A percentile compares a stretch with the other conserved stretches of the same genome.
Evolutionary conservation across 345 rosid genomes (phyloP).

Genomic region (Reutealis trisperma): DNA sequence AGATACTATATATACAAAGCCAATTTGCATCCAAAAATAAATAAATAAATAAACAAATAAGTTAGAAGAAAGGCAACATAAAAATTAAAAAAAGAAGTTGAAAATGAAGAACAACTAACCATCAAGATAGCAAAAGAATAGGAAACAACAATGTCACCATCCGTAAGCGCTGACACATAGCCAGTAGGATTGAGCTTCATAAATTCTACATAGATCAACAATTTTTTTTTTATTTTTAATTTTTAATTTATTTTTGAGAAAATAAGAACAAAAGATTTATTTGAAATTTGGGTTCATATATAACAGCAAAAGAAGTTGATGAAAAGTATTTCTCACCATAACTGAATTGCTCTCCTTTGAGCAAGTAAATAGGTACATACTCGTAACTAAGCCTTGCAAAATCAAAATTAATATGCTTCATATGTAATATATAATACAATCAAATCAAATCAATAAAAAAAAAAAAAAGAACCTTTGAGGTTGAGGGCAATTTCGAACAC

Average conservation of each 20-base stretch:
- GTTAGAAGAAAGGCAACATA: too few relatives aligned
- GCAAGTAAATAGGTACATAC: conserved; percentile 59
- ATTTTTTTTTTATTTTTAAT: too few relatives aligned
- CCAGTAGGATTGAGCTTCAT: conserved; percentile 75
- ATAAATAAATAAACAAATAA: too few relatives aligned
- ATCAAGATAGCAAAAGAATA: conserved; percentile 79
- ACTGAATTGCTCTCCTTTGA: conserved; percentile 54
- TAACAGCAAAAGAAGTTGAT: background rate
- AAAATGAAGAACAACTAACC: too few relatives aligned
- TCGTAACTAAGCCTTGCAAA: conserved; percentile 63
- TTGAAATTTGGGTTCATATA: background rate
- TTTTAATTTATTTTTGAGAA: too few relatives aligned
- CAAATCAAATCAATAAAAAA: too few relatives aligned
- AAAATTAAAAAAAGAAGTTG: background rate
- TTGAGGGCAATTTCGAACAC: conserved; percentile 79
- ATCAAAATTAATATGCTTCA: background rate
- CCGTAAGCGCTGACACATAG: conserved; percentile 68
- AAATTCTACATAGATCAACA: conserved; percentile 54
- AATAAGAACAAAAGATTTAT: background rate
- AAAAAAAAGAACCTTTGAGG: conserved; percentile 70
- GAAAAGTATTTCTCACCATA: conserved; percentile 46
- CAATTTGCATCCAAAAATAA: background rate
- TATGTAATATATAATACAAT: background rate
- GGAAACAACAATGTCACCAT: conserved; percentile 63
- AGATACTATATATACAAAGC: conserved; percentile 47